These are phyloP conservation scores for Talaromyces adpressus DNA, from an alignment of 495 filamentous ascomycete genomes.

Conservation along the genomic window DNA sequence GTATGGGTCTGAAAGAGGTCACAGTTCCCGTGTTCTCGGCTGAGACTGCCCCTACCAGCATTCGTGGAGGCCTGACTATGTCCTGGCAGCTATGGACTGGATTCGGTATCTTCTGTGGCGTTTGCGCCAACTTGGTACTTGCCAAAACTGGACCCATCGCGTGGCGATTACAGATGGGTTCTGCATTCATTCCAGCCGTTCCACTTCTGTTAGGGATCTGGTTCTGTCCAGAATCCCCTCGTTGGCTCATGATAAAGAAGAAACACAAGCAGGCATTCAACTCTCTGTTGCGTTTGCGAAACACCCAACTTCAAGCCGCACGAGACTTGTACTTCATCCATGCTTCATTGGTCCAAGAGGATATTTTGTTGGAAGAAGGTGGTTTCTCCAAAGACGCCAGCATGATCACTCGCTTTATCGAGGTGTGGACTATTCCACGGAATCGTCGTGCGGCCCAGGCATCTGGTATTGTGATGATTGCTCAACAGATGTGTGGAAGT, in stretches of 20 bases:
- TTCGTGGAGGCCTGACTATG: slow-evolving; percentile 79
- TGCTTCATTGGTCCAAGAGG: slow-evolving; percentile 41
- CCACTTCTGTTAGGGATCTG: slow-evolving; percentile 59
- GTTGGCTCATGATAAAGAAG: slow-evolving; percentile 60
- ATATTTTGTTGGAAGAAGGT: slow-evolving; percentile 21
- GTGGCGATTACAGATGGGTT: slow-evolving; percentile 75
- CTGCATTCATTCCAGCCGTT: slow-evolving; percentile 70
- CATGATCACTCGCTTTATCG: slow-evolving; percentile 41
- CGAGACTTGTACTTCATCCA: slow-evolving; percentile 73
- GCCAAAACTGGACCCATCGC: slow-evolving; percentile 45
- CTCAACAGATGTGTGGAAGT: slow-evolving; percentile 81
- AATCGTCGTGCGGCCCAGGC: slow-evolving; percentile 50
- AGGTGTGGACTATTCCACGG: slow-evolving; percentile 52
- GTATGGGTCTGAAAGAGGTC: slow-evolving; percentile 55
- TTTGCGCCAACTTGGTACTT: slow-evolving; percentile 63
- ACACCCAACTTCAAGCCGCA: slow-evolving; percentile 61
- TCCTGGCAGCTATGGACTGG: slow-evolving; percentile 83
- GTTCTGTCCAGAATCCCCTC: slow-evolving; percentile 50
- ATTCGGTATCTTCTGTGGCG: slow-evolving; percentile 71
- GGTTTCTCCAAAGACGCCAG: slow-evolving; percentile 17
- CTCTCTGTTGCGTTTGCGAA: slow-evolving; percentile 54
- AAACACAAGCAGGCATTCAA: slow-evolving; percentile 54
- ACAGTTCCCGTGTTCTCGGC: slow-evolving; percentile 69
- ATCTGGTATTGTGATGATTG: slow-evolving; percentile 58
- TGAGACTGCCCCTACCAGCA: slow-evolving; percentile 65